These are phyloP conservation scores for Metrosideros polymorpha DNA, from an alignment of 441 rosid genomes.

Conservation along the genomic window DNA sequence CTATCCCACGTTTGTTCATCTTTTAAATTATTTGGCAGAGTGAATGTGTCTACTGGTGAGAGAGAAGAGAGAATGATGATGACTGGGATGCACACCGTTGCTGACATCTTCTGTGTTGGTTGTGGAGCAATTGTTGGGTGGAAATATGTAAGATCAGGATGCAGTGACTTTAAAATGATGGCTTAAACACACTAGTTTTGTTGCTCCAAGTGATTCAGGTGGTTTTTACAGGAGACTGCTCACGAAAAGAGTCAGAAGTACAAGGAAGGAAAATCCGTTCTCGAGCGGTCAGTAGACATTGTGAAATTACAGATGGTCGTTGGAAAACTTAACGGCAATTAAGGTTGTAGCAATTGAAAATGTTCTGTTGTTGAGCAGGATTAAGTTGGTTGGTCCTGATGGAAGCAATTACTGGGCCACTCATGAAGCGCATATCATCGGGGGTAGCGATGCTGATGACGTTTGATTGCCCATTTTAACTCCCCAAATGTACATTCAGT, in stretches of 20 bases:
- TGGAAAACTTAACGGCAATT: neutral
- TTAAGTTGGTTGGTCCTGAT: constrained; percentile 81
- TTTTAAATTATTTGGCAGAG: constrained; percentile 42
- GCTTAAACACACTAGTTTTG: constrained; percentile 9
- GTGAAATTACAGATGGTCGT: neutral
- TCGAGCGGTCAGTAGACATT: constrained; percentile 61
- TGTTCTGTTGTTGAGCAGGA: constrained; percentile 46
- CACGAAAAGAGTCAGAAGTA: constrained; percentile 84
- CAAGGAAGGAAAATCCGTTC: constrained; percentile 98
- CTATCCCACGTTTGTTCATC: neutral
- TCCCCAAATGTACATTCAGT: constrained; percentile 48
- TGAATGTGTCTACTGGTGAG: constrained; percentile 58
- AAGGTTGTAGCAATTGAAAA: neutral
- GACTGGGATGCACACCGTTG: constrained; percentile 87
- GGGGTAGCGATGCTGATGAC: constrained; percentile 91
- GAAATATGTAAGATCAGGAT: constrained; percentile 71
- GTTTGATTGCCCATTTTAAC: constrained; percentile 30
- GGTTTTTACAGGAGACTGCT: constrained; percentile 67
- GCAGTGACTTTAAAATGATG: neutral
- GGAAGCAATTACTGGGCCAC: constrained; percentile 72
- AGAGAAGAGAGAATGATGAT: constrained; percentile 80
- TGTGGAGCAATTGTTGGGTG: constrained; percentile 96
- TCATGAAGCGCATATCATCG: constrained; percentile 52
- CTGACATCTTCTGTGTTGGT: constrained; percentile 87
- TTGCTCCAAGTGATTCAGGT: constrained; percentile 14